phyloP scores from a whole-genome alignment of 164 flowering plant genomes.

The Litsea cubeba region DNA sequence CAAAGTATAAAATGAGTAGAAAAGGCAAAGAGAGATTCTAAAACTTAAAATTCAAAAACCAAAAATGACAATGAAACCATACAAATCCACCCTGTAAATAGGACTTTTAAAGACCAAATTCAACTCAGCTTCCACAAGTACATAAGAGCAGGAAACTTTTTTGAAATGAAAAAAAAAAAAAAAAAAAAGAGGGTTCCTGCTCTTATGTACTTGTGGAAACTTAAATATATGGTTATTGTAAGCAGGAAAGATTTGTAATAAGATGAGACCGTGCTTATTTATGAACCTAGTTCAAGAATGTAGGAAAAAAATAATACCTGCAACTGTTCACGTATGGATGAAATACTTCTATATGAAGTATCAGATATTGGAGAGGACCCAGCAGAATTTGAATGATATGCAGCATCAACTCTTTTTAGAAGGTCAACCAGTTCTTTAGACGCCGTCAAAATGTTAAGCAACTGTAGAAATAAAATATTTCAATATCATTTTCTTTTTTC shows the following conservation, averaged over 20 bases:
- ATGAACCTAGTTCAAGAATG: neutral
- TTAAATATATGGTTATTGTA: neutral
- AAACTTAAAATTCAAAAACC: too few species aligned
- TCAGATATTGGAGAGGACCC: conserved; percentile 36
- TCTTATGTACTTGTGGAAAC: too few species aligned
- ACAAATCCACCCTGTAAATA: neutral
- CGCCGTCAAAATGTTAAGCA: conserved; percentile 53
- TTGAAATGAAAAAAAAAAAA: too few species aligned
- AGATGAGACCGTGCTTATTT: neutral
- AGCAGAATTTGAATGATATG: conserved; percentile 50
- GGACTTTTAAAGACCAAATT: neutral
- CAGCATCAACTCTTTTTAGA: conserved; percentile 54
- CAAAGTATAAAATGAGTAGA: neutral
- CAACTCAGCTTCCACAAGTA: neutral
- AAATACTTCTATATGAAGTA: conserved; percentile 46
- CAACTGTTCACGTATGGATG: conserved; percentile 61
- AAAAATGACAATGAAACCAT: neutral
- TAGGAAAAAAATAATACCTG: conserved; percentile 36
- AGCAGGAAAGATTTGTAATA: neutral
- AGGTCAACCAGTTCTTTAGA: conserved; percentile 61
- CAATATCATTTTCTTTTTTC: neutral
- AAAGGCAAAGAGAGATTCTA: neutral
- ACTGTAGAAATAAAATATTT: conserved; percentile 31
- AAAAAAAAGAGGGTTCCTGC: too few species aligned
- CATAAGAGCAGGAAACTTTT: too few species aligned